phyloP scores from a whole-genome alignment of 495 filamentous ascomycete genomes.

The Daldinia bambusicola region DNA sequence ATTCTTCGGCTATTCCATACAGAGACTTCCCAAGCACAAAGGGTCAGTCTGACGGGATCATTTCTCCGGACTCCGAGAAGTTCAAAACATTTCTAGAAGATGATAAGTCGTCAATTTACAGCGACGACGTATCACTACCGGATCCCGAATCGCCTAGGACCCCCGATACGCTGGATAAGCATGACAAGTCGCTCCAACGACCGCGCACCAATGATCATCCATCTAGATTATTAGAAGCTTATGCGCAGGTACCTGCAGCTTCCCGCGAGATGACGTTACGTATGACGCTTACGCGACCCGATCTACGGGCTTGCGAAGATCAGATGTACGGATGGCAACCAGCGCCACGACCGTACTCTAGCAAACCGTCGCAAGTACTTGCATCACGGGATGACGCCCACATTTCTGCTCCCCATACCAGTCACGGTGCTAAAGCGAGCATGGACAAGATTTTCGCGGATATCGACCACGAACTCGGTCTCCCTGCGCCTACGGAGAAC shows the following conservation, averaged over 20 bases:
- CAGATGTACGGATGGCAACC: constrained; percentile 68
- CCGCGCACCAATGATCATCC: constrained; percentile 27
- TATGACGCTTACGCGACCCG: constrained; percentile 92
- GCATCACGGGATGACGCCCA: constrained; percentile 34
- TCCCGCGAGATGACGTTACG: constrained; percentile 92
- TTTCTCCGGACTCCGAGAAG: constrained; percentile 50
- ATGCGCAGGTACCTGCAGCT: constrained; percentile 65
- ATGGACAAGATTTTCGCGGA: constrained; percentile 50
- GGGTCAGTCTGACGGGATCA: constrained; percentile 43
- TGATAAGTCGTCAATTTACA: constrained; percentile 56
- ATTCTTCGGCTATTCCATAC: constrained; percentile 45
- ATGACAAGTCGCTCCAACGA: constrained; percentile 50
- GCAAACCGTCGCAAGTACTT: constrained; percentile 45
- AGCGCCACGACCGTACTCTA: constrained; percentile 45
- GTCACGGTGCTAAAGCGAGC: constrained; percentile 43
- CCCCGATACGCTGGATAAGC: constrained; percentile 56
- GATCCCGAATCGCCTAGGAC: constrained; percentile 67
- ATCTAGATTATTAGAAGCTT: constrained; percentile 53
- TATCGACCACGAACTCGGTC: constrained; percentile 47
- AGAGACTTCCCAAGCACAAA: constrained; percentile 21
- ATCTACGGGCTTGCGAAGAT: constrained; percentile 76
- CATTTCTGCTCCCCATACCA: constrained; percentile 21
- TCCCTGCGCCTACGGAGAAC: constrained; percentile 34
- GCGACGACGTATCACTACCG: constrained; percentile 61
- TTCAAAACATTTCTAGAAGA: constrained; percentile 62